These are phyloP conservation scores for Suillus cothurnatus DNA, from an alignment of 768 basidiomycete species.

Conservation along the genomic window DNA sequence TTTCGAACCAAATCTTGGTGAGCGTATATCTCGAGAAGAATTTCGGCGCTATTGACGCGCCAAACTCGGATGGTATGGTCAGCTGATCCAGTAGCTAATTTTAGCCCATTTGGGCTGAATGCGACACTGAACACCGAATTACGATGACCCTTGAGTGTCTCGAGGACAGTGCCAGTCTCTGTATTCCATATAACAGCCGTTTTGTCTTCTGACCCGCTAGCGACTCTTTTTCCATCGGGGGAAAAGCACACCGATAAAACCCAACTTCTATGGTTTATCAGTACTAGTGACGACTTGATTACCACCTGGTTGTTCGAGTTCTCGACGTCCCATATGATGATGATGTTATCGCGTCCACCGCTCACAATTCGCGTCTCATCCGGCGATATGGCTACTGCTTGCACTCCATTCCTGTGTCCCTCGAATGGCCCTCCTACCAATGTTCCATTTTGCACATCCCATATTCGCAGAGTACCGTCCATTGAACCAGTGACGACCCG, in stretches of 20 bases:
- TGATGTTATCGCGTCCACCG: constrained; percentile 12
- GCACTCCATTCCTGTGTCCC: constrained; percentile 1
- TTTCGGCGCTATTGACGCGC: background rate
- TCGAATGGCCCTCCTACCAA: background rate
- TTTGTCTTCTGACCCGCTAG: constrained; percentile 7
- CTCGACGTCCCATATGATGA: constrained; percentile 25
- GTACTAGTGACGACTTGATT: constrained; percentile 21
- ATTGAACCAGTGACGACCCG: constrained; percentile 33
- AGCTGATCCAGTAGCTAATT: constrained; percentile 30
- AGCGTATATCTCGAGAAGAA: constrained; percentile 12
- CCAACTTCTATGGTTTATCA: constrained; percentile 17
- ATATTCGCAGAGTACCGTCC: constrained; percentile 6
- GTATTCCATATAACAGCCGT: background rate
- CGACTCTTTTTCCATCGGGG: constrained; percentile 14
- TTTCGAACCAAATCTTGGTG: background rate
- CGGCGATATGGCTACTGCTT: constrained; percentile 16
- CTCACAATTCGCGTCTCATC: constrained; percentile 15
- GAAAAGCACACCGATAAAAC: constrained; percentile 21
- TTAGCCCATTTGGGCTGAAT: constrained; percentile 45
- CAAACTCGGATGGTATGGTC: constrained; percentile 24
- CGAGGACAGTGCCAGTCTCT: constrained; percentile 7
- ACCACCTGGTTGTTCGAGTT: constrained; percentile 24
- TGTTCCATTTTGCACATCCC: constrained; percentile 4
- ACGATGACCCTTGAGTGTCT: background rate
- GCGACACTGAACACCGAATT: constrained; percentile 21